A percentile compares a stretch with the other conserved stretches of the same genome.
Evolutionary conservation across 192 early-diverging fungal species (phyloP).

Genomic region (Ambispora gerdemannii): DNA sequence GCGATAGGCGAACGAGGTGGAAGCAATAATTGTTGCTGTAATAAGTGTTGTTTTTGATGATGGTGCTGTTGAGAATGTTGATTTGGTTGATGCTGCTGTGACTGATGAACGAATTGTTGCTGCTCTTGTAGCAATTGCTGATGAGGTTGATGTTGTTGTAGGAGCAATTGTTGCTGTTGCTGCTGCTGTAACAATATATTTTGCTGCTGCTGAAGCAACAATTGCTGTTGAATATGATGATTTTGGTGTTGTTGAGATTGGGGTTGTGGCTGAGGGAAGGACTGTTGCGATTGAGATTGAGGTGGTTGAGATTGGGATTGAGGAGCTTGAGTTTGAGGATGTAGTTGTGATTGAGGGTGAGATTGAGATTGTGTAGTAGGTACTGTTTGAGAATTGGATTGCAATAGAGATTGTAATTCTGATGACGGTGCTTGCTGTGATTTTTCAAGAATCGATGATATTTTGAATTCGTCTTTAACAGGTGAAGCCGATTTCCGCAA

Average conservation of each 20-base stretch:
- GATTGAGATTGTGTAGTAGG: neutral
- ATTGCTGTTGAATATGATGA: neutral
- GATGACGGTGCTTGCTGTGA: too few relatives aligned
- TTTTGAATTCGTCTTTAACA: too few relatives aligned
- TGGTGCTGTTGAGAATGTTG: conserved; percentile 14
- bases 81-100: neutral
- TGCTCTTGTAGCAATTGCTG: conserved; percentile 1
- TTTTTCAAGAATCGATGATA: too few relatives aligned
- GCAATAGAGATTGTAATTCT: too few relatives aligned
- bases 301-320: neutral
- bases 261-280: neutral
- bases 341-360: conserved; percentile 7
- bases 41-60: neutral
- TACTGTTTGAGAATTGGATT: neutral
- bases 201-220: neutral
- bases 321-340: neutral
- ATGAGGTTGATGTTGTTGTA: conserved; percentile 5
- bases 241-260: conserved; percentile 20
- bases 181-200: conserved; percentile 15
- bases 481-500: too few relatives aligned
- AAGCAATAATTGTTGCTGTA: conserved; percentile 19
- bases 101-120: conserved; percentile 17
- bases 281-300: neutral
- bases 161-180: neutral
- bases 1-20: neutral